Evolutionary conservation across 2,329 filamentous ascomycete species (phyloP), one percentile per base, ranked within the genome.

Genomic region (Clarireedia hainanense): DNA sequence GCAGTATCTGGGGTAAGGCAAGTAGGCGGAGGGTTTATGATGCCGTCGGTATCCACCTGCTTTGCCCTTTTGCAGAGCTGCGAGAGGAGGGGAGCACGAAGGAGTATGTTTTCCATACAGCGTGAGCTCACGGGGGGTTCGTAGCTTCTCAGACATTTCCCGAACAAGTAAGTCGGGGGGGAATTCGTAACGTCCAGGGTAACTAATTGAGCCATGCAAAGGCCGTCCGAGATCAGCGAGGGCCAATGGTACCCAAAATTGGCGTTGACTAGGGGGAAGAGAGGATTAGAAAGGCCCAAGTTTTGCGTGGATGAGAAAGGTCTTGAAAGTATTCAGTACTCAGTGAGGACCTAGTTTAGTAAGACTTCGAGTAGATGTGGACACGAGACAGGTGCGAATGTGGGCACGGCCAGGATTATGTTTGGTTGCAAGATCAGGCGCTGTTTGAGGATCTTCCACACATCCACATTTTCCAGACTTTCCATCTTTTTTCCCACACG

Each of bases 401-500:
- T 47, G 26, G 45, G n/a, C 45, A 42, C 24, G 45, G 53, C 63
- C 49, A 59, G 65, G 61, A 63, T 64, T 40, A 55, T 57, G 60
- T 65, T 64, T 65, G 61, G 64, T 63, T 52, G 59, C 57, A 62
- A 66, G 63, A 65, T 66, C 60, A 58, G 61, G 57, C 58, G 60
- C 30, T 61, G 64, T 67, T 67, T 66, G 64, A 68, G 64, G 65
- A 68, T 68, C 65, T 63, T 58, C 61, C 60, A 61, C 58, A 55
- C 20, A 4, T 49, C 51, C 42, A 50, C 62, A 56, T 50, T 43
- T 43, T 23, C 40, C 27, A 30, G 27, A 30, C 27, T 30, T 30
- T 30, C 27, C 27, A 30, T 30, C 27, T 9, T 30, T 30, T 30
- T 30, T 30, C 27, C 27, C 17, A 53, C 26, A 45, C 56, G 50